Conservation (phyloP, 345 rosid species). For the Sonneratia caseolaris region DNA sequence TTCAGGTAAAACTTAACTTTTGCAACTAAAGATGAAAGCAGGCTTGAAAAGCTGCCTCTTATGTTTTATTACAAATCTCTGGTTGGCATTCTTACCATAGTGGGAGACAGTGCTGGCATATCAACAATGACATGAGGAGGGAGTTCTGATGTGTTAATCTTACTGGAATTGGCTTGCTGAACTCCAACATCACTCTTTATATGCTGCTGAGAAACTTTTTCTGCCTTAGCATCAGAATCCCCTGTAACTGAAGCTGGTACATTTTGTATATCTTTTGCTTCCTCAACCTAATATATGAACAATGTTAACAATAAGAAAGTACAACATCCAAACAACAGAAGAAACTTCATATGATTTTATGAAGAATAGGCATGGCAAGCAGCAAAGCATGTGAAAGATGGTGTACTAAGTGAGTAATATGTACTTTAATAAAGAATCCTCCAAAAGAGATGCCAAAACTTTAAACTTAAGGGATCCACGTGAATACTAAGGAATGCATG, state of each 20-base stretch:
- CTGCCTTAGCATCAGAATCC: constrained; percentile 40
- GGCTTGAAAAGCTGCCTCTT: constrained; percentile 8
- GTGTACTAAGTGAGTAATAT: neutral
- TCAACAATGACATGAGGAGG: constrained; percentile 79
- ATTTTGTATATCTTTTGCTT: constrained; percentile 59
- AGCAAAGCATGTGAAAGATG: neutral
- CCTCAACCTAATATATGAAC: constrained; percentile 67
- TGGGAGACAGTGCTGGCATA: constrained; percentile 98
- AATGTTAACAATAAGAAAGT: constrained; percentile 12
- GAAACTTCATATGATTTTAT: neutral
- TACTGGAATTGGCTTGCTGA: constrained; percentile 33
- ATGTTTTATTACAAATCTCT: constrained; percentile 11
- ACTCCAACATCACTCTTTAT: constrained; percentile 23
- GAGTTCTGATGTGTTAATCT: constrained; percentile 37
- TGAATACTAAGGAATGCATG: neutral
- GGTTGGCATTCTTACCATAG: constrained; percentile 55
- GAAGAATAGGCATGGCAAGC: neutral
- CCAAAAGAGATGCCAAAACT: neutral
- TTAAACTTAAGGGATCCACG: neutral
- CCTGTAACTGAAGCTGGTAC: constrained; percentile 40
- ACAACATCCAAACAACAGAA: neutral
- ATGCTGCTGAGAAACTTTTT: constrained; percentile 31
- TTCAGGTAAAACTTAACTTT: constrained; percentile 15
- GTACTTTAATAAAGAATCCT: neutral
- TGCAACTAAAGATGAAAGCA: constrained; percentile 9